Evolutionary conservation across 2,329 filamentous ascomycete species (phyloP).

Genomic region (Exophiala mesophila): DNA sequence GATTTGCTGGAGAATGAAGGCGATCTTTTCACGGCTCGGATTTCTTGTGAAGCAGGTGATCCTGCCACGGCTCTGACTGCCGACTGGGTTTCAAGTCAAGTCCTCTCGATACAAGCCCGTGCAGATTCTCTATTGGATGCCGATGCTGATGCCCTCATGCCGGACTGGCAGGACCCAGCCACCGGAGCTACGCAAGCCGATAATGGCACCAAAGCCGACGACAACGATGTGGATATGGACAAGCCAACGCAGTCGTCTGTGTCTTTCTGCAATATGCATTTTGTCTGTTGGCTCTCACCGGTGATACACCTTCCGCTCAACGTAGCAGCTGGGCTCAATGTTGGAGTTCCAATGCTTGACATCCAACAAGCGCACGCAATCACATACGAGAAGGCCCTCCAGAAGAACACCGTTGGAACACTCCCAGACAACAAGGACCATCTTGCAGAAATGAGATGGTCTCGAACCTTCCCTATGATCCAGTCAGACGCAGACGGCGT

Average conservation of each 20-base stretch:
- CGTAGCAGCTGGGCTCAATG: conserved; percentile 37
- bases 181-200: conserved; percentile 5
- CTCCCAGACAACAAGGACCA: conserved; percentile 24
- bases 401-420: conserved; percentile 6
- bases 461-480: conserved; percentile 31
- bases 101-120: conserved; percentile 29
- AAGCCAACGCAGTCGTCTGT: conserved; percentile 33
- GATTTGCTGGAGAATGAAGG: conserved; percentile 23
- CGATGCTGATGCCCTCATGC: conserved; percentile 36
- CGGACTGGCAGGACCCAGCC: conserved; percentile 27
- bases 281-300: conserved; percentile 40
- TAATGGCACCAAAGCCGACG: conserved; percentile 25
- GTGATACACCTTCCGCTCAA: conserved; percentile 40
- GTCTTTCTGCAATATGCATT: conserved; percentile 40
- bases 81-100: conserved; percentile 38
- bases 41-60: conserved; percentile 43
- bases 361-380: conserved; percentile 24
- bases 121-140: conserved; percentile 33
- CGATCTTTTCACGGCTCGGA: conserved; percentile 33
- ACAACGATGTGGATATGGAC: conserved; percentile 34
- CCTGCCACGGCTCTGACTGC: conserved; percentile 42
- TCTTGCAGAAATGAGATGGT: conserved; percentile 31
- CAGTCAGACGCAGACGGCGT: conserved; percentile 29
- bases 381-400: conserved; percentile 24
- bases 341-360: conserved; percentile 37